Evolutionary conservation across 768 basidiomycete species (phyloP).

Genomic region (Collybiopsis luxurians): DNA sequence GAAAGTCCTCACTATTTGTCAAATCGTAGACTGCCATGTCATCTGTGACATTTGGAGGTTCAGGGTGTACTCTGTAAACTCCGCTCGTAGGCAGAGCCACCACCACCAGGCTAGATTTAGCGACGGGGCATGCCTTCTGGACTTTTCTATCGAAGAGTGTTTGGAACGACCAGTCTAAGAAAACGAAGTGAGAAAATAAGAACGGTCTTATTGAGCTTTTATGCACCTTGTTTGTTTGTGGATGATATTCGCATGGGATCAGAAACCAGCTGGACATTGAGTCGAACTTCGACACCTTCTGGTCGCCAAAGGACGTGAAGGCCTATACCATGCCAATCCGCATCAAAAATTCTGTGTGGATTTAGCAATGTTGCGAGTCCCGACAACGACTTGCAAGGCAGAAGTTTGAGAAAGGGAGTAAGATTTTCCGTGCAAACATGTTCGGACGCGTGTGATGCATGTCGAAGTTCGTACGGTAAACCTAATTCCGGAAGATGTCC

Average conservation of each 20-base stretch:
- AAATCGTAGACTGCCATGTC: slow-evolving; percentile 48
- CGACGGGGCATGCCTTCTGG: slow-evolving; percentile 67
- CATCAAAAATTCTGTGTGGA: slow-evolving; percentile 83
- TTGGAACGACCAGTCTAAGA: slow-evolving; percentile 70
- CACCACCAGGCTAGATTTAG: slow-evolving; percentile 51
- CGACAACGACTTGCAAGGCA: slow-evolving; percentile 89
- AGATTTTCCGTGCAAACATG: slow-evolving; percentile 97
- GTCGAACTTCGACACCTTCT: slow-evolving; percentile 59
- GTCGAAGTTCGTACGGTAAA: slow-evolving; percentile 55
- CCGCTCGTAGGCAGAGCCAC: slow-evolving; percentile 44
- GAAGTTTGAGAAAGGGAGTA: slow-evolving; percentile 91
- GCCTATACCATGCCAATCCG: slow-evolving; percentile 88
- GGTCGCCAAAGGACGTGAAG: slow-evolving; percentile 70
- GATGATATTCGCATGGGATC: slow-evolving; percentile 65
- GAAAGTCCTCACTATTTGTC: slow-evolving; percentile 35
- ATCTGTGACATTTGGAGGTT: slow-evolving; percentile 36
- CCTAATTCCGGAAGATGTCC: slow-evolving; percentile 52
- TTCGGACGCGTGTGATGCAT: slow-evolving; percentile 79
- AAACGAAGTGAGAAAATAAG: not conserved
- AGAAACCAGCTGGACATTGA: slow-evolving; percentile 74
- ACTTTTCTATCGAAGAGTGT: slow-evolving; percentile 68
- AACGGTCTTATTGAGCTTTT: not conserved
- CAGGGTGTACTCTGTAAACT: slow-evolving; percentile 49
- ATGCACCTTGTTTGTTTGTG: slow-evolving; percentile 54
- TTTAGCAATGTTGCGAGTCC: slow-evolving; percentile 83